Conservation (phyloP, 2,329 filamentous ascomycete genomes). For the Pseudocercospora ulei region DNA sequence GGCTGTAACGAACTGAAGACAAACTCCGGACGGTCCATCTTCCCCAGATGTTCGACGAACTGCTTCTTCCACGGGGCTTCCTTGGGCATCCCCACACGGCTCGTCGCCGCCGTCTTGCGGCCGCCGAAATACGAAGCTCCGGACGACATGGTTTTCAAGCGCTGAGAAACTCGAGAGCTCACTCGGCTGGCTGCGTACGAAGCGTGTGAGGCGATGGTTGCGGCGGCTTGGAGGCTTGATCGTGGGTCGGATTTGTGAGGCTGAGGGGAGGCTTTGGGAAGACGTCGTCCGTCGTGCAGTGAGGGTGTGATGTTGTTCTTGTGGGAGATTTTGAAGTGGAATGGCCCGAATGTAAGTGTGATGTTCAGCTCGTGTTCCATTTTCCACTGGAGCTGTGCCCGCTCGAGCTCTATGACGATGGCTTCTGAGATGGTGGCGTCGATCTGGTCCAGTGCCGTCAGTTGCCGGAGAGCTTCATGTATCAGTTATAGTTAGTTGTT, state of each 20-base stretch:
- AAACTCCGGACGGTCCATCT: conserved; percentile 44
- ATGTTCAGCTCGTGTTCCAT: conserved; percentile 16
- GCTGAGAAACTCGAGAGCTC: conserved; percentile 2
- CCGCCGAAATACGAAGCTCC: no score
- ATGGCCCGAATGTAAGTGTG: conserved; percentile 13
- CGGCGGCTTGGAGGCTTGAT: conserved; percentile 11
- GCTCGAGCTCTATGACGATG: conserved; percentile 15
- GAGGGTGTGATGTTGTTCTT: conserved; percentile 5
- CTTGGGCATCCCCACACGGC: conserved; percentile 23
- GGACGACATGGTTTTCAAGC: no score
- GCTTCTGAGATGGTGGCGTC: conserved; percentile 2
- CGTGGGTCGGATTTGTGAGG: neutral
- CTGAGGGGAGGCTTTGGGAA: no score
- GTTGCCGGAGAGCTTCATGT: neutral
- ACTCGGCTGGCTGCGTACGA: conserved; percentile 16
- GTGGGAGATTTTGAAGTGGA: conserved; percentile 13
- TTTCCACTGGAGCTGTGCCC: conserved; percentile 5
- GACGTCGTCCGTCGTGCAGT: conserved; percentile 3
- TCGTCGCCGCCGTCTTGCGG: conserved; percentile 41
- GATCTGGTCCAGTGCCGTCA: neutral
- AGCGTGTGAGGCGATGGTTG: conserved; percentile 30
- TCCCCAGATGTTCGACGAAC: conserved; percentile 44
- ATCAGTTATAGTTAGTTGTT: neutral
- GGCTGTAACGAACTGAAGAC: conserved; percentile 44
- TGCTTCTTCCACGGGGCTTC: conserved; percentile 46